Percentiles rank a stretch among this genome's conserved stretches.
These are phyloP conservation scores for Alternaria arborescens DNA, from an alignment of 2,329 filamentous ascomycete species.

Conservation along the genomic window DNA sequence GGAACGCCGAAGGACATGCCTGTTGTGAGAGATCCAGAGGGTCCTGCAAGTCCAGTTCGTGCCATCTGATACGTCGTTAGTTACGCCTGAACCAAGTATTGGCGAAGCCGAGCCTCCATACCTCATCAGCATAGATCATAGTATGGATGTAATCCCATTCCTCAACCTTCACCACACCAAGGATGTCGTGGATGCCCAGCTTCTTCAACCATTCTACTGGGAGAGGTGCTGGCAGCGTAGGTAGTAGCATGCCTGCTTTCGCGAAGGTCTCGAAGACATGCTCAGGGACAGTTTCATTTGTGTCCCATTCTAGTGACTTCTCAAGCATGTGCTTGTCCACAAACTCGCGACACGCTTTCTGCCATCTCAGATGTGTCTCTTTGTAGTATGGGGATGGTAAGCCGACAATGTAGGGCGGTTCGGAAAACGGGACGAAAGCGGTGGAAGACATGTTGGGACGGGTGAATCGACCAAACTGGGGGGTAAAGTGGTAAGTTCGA, in stretches of 20 bases:
- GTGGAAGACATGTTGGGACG: conserved; percentile 40
- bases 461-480: background rate
- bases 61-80: conserved; percentile 59
- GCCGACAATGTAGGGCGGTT: conserved; percentile 75
- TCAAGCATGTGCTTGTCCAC: conserved; percentile 69
- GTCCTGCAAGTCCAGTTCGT: conserved; percentile 70
- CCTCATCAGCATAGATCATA: conserved; percentile 74
- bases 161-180: conserved; percentile 72
- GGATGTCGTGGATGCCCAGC: conserved; percentile 71
- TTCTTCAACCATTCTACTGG: conserved; percentile 73
- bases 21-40: conserved; percentile 70
- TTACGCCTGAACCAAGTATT: background rate
- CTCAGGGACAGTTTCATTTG: conserved; percentile 67
- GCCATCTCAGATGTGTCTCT: conserved; percentile 70
- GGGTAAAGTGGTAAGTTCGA: background rate
- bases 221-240: conserved; percentile 72
- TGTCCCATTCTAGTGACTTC: conserved; percentile 75
- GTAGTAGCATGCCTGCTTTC: conserved; percentile 73
- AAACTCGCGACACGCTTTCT: conserved; percentile 73
- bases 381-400: conserved; percentile 77
- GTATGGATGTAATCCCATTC: conserved; percentile 78
- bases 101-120: conserved; percentile 28
- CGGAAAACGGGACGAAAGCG: conserved; percentile 69
- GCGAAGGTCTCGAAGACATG: conserved; percentile 72
- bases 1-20: conserved; percentile 78